phyloP scores from a whole-genome alignment of 768 basidiomycete species.

The Mrakia frigida region DNA sequence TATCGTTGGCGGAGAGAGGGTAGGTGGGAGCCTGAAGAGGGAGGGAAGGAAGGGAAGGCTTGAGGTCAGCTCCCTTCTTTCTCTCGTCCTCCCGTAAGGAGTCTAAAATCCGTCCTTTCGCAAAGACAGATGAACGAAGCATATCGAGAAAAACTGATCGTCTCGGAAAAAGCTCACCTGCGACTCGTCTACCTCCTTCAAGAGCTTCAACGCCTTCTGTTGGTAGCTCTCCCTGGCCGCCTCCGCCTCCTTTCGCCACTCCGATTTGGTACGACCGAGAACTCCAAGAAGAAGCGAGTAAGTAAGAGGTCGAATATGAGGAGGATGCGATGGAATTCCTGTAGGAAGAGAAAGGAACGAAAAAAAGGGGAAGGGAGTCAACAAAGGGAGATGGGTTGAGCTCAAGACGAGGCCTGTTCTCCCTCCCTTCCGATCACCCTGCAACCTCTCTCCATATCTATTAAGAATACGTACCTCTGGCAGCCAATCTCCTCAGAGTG shows the following conservation, averaged over 20 bases:
- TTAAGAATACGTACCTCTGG: constrained; percentile 35
- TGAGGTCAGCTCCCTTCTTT: background rate
- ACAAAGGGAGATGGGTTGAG: background rate
- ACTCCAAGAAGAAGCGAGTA: constrained; percentile 40
- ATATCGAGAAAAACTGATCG: too few relatives aligned
- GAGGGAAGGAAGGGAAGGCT: background rate
- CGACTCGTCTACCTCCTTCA: background rate
- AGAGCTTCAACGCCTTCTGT: constrained; percentile 19
- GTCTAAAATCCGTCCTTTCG: too few relatives aligned
- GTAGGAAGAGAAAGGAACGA: background rate
- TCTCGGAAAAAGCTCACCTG: background rate
- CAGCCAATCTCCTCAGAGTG: constrained; percentile 37
- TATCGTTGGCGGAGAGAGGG: constrained; percentile 31
- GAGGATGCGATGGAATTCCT: constrained; percentile 42
- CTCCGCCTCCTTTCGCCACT: constrained; percentile 35
- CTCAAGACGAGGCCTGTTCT: background rate
- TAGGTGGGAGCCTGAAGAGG: constrained; percentile 15
- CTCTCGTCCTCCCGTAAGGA: too few relatives aligned
- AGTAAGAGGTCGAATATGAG: constrained; percentile 40
- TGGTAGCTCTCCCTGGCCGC: constrained; percentile 36
- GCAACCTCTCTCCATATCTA: too few relatives aligned
- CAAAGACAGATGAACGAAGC: too few relatives aligned
- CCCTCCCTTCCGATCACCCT: background rate
- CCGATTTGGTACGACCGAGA: constrained; percentile 34
- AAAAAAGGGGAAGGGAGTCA: background rate